Conservation (phyloP, 2,329 filamentous ascomycete genomes). For the Aspergillus sp. region DNA sequence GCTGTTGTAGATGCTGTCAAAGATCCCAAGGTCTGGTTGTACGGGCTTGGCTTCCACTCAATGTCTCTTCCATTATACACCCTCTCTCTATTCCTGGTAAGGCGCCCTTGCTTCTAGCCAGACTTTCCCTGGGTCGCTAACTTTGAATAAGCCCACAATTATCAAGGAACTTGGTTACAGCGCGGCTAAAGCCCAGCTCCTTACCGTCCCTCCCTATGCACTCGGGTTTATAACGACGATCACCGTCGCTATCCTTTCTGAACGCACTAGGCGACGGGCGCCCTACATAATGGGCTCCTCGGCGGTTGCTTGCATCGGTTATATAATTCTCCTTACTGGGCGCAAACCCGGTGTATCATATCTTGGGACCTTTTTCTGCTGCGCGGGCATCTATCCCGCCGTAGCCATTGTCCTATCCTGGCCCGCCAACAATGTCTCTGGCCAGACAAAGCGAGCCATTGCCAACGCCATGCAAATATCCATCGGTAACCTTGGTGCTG, state of each 20-base stretch:
- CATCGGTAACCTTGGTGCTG: conserved; percentile 67
- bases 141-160: conserved; percentile 36
- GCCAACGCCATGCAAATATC: conserved; percentile 71
- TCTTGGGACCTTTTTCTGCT: conserved; percentile 61
- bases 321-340: conserved; percentile 59
- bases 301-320: conserved; percentile 60
- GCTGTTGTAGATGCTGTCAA: conserved; percentile 63
- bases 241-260: conserved; percentile 59
- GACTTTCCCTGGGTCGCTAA: neutral
- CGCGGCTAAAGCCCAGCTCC: conserved; percentile 48
- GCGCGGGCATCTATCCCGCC: conserved; percentile 67
- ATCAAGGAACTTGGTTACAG: conserved; percentile 45
- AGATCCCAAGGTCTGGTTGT: conserved; percentile 72
- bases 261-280: conserved; percentile 57
- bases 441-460: conserved; percentile 68
- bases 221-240: conserved; percentile 63
- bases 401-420: conserved; percentile 64
- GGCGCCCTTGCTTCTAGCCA: neutral
- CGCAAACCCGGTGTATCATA: conserved; percentile 59
- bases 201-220: conserved; percentile 65
- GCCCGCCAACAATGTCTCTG: conserved; percentile 71
- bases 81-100: conserved; percentile 37
- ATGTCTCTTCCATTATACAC: conserved; percentile 61
- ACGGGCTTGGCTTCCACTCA: conserved; percentile 70
- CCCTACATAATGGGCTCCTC: conserved; percentile 63